Base-by-base conservation (phyloP, 2,329 filamentous ascomycete genomes). In the Neofusicoccum kwambonambiense region DNA sequence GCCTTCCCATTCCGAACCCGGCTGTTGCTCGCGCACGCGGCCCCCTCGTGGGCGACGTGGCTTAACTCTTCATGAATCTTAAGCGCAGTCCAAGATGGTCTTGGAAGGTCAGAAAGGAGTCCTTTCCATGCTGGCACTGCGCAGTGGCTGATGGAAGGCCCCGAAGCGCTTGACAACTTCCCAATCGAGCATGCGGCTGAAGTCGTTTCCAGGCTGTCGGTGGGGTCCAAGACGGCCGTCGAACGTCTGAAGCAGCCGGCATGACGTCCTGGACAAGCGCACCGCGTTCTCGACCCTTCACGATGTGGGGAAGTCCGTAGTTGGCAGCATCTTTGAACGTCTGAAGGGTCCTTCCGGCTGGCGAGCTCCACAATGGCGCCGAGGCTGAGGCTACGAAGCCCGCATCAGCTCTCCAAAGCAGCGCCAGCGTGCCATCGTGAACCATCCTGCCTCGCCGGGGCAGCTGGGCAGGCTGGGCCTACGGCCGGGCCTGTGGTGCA, bases 281-380 rank as follows among this genome's bases (percentile, higher is more conserved):
- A 17, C 8, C 12, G 15, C 31, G 27, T 31, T 31, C 27, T 31
- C 27, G 27, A 31, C 27, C 27, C 27, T 4, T 31, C 6, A 31
- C 27, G 27, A 31, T 31, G 27, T 31, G 27, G 27, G 27, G 27
- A 31, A 5, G 6, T 31, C 8, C 34, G 6, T 49, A 3, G 22
- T 22, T 22, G 22, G 7, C 12, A 31, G 15, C 27, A 42, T 15
- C 34, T 22, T 56, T 27, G 41, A 13, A 60, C 42, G 42, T 60
- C 52, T 56, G 52, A 42, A 56, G 35, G 52, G 12, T 60, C 41
- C 41, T 60, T 47, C 56, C 56, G 56, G n/a, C 27, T 31, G 27
- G 4, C 6, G 27, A 5, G 27, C 27, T 31, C 27, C 27, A 31
- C 27, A 7, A 31, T 31, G 27, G 6, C 27, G 27, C 15, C 9